Base-by-base conservation (phyloP, 352 stramenopile species). In the Pythium guiyangense region DNA sequence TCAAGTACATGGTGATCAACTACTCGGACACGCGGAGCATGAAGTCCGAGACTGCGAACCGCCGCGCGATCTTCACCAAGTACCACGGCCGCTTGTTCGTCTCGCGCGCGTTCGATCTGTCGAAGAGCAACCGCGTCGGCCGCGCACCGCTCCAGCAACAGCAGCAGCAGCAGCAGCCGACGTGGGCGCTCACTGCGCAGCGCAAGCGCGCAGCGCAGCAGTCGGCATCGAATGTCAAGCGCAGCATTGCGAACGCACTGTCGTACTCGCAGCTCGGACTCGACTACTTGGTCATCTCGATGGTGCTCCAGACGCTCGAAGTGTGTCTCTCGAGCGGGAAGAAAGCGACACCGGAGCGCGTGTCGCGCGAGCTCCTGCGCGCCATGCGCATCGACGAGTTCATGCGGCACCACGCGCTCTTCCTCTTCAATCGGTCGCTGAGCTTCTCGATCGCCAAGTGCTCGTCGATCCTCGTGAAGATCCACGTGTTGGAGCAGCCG, bases 1-100 rank as follows among this genome's bases (percentile, higher is more conserved):
- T 95, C 64, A 92, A 93, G 71, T 92, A 90, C 57, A 93, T 95
- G 85, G 83, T 92, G 45, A 78, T 95, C 59, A 95, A 95, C 63
- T 95, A 93, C 67, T 92, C 85, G n/a, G 81, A 90, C 59, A 90
- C 84, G 22, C 70, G 79, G 35, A 95, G 82, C 46, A 75, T 93
- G 57, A 95, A 92, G 59, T 90, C 84, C 2, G 85, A 95, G 58
- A 86, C 80, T 12, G 77, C 84, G 43, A 95, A 95, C 58, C 83
- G 85, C 20, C 80, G 82, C 39, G 76, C 83, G 27, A 81, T 93
- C 26, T 95, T 95, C 52, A 88, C 85, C 2, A 91, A 92, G 60
- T 89, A 92, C 49, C 85, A 91, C 60, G 75, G 79, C 44, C 75
- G 73, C n/a, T 64, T 91, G 43, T 95, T 93, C 61, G 79, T 95